A percentile compares a stretch with the other conserved stretches of the same genome.
Conservation (phyloP, 148 eudicot species). For the Vaccinium corymbosum region DNA sequence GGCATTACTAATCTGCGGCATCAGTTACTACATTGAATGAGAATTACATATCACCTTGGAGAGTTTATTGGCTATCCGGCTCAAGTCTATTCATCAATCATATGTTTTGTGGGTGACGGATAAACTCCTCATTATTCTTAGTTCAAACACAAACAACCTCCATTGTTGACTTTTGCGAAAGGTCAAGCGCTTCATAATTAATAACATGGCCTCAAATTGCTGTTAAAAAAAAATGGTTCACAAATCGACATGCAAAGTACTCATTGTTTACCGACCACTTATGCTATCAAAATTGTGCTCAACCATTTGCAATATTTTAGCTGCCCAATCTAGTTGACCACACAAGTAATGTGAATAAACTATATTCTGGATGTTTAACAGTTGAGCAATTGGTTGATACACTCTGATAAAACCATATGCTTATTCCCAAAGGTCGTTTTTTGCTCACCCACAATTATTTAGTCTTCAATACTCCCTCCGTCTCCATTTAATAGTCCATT, state of each 20-base stretch:
- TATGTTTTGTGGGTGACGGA: constrained; percentile 2
- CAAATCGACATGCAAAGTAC: not conserved
- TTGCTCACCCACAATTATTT: not conserved
- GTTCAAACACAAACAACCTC: not conserved
- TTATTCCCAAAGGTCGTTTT: not conserved
- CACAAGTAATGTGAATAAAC: not conserved
- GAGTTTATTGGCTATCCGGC: not conserved
- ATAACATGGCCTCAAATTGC: not conserved
- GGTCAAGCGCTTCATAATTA: not conserved
- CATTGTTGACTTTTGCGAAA: not conserved
- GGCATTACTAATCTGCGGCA: no score
- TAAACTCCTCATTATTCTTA: not conserved
- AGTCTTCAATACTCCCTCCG: not conserved
- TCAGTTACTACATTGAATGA: not conserved
- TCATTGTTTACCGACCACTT: not conserved
- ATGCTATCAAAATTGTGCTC: not conserved
- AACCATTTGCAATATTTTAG: not conserved
- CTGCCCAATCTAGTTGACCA: not conserved
- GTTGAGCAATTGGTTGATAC: not conserved
- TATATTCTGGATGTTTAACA: not conserved
- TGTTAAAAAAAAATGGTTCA: not conserved
- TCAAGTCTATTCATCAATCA: not conserved
- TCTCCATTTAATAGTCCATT: no score
- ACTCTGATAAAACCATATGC: not conserved
- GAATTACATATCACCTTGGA: not conserved